Base-by-base conservation (phyloP, 192 early-diverging fungal species). In the Podochytrium sp. region DNA sequence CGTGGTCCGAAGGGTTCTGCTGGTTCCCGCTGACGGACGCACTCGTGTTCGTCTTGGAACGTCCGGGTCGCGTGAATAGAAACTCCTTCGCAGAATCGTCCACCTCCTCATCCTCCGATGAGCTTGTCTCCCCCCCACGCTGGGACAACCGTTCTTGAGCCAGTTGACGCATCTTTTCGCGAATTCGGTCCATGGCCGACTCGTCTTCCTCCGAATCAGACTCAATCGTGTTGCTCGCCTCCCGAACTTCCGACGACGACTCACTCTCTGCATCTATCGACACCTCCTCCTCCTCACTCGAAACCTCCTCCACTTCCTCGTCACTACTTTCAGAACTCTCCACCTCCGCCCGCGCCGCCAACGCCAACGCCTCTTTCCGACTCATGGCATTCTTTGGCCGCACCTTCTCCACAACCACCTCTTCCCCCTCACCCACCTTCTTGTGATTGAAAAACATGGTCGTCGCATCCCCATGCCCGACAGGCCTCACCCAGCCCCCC, bases 121-220 rank as follows among this genome's bases (percentile, higher is more conserved):
- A n/a, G n/a, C n/a, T n/a, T n/a, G n/a, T n/a, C n/a, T n/a, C n/a
- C n/a, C n/a, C n/a, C n/a, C n/a, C n/a, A n/a, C n/a, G n/a, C n/a
- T n/a, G n/a, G n/a, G n/a, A n/a, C n/a, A n/a, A n/a, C n/a, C 42
- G 12, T 23, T 51, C 66, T 25, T 56, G 14, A 23, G 66, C 66
- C 6, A 69, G 32, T 20, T 55, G 47, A 7, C 30, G 32, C 39
- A 71, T 25, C 6, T 39, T 29, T 16, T 71, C 69, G 16, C 69
- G 69, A 6, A 71, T 40, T 12, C 40, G 10, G 33, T 71, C 69
- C 69, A 71, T 71, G 3, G 69, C 69, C 34, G 69, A 41, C 4
- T 69, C 66, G 60, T 62, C 37, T 32, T 65, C 63, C 4, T 65
- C 63, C 12, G 52, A 55, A 55, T 25, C 53, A 20, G 0, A 30